Percentiles rank a stretch among this genome's conserved stretches.
These are phyloP conservation scores for Syzygium aromaticum DNA, from an alignment of 345 rosid species.

Conservation along the genomic window DNA sequence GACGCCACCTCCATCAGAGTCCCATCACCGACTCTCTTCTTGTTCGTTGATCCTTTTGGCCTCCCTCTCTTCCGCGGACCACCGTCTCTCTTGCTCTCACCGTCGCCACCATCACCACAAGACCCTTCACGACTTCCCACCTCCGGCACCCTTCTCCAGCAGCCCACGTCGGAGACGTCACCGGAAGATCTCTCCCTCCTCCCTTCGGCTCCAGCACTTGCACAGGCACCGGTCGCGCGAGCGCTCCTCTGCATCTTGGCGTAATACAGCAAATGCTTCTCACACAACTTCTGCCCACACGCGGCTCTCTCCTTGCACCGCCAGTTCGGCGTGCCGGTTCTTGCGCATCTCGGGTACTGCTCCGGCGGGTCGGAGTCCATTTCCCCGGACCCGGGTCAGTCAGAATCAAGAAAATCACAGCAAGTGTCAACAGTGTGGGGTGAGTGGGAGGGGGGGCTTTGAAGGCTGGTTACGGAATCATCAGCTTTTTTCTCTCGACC, in stretches of 20 bases:
- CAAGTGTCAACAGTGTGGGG: neutral
- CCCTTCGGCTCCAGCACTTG: neutral
- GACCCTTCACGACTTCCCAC: neutral
- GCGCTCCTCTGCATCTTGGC: neutral
- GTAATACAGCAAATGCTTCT: neutral
- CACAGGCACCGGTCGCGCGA: neutral
- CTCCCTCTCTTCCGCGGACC: neutral
- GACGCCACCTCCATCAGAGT: neutral
- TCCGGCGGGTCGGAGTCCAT: neutral
- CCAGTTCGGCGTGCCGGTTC: neutral
- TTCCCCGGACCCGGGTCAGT: neutral
- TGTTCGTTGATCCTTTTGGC: slow-evolving; percentile 4
- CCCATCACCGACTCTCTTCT: neutral
- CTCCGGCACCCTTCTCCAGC: neutral
- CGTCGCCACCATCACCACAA: neutral
- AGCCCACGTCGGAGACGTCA: neutral
- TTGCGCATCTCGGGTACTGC: neutral
- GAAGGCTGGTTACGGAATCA: neutral
- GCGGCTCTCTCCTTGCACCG: slow-evolving; percentile 4
- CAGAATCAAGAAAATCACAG: neutral
- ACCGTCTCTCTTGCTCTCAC: neutral
- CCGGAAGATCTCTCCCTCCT: neutral
- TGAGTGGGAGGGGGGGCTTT: neutral
- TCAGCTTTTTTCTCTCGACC: neutral
- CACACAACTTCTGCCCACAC: neutral